A percentile compares a stretch with the other conserved stretches of the same genome.
phyloP scores from a whole-genome alignment of 352 stramenopile species.

The Phytophthora nicotianae region DNA sequence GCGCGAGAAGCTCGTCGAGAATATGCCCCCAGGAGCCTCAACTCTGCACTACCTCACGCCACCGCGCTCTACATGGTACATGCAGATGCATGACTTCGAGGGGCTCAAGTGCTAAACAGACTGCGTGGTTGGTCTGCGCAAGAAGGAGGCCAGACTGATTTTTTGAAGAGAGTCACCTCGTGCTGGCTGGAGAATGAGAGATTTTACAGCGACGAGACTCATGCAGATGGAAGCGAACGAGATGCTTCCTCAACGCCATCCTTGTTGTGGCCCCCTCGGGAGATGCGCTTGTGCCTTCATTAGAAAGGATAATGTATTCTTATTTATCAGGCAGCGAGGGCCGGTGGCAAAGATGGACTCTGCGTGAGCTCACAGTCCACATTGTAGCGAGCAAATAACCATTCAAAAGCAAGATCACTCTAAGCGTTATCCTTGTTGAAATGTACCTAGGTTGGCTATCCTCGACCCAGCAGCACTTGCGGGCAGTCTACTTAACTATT shows the following conservation, averaged over 20 bases:
- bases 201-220: slow-evolving; percentile 7
- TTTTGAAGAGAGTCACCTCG: slow-evolving; percentile 4
- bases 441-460: slow-evolving; percentile 1
- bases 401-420: neutral
- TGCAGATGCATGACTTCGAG: slow-evolving; percentile 85
- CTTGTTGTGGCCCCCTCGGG: neutral
- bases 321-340: slow-evolving; percentile 39
- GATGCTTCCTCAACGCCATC: slow-evolving; percentile 18
- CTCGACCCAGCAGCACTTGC: slow-evolving; percentile 34
- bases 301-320: slow-evolving; percentile 41
- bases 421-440: slow-evolving; percentile 1
- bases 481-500: slow-evolving; percentile 20
- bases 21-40: slow-evolving; percentile 32
- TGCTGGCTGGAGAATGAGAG: slow-evolving; percentile 14
- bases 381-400: slow-evolving; percentile 10
- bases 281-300: slow-evolving; percentile 26
- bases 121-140: neutral
- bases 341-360: neutral
- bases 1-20: slow-evolving; percentile 62
- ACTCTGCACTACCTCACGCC: slow-evolving; percentile 65
- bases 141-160: neutral
- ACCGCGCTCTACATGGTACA: slow-evolving; percentile 81
- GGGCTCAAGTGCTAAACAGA: slow-evolving; percentile 50
- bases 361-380: slow-evolving; percentile 3
- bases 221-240: slow-evolving; percentile 20